Evolutionary conservation across 1,284 basidiomycete species (phyloP), one percentile per base, ranked within the genome.

Genomic region (Ceratobasidium sp.): DNA sequence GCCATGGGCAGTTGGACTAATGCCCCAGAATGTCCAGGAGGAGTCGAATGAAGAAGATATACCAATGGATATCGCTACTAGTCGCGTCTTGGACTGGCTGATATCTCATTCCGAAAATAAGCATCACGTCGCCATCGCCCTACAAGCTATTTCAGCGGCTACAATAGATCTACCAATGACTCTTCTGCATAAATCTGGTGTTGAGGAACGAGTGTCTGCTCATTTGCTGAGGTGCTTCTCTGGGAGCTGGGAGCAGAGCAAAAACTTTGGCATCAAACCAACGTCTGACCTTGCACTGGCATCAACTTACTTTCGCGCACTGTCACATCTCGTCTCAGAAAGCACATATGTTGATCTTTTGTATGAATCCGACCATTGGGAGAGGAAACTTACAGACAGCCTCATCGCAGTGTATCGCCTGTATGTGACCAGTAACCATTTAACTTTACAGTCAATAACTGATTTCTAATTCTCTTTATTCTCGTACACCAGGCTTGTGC

Each of bases 261-360:
- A n/a, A n/a, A n/a, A 53, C 22, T 11, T 53, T 9, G 11, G n/a
- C 27, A 11, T 53, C 8, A 53, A n/a, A n/a, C 11, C 50, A n/a
- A n/a, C 8, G 9, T 11, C 50, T n/a, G 27, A 27, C 50, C 50
- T 53, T 22, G 22, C 11, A n/a, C 8, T 22, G 27, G 50, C 27
- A 27, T 53, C 27, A 11, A 19, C 11, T 9, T 53, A 9, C n/a
- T 53, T 53, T 11, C 50, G 50, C n/a, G 50, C 50, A 9, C 50
- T 53, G 22, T 53, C 50, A 9, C 50, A 53, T 53, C n/a, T 53
- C 50, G n/a, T n/a, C n/a, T n/a, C n/a, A n/a, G n/a, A n/a, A n/a
- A n/a, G n/a, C n/a, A n/a, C n/a, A n/a, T n/a, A 48, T 48, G 47
- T 17, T 48, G 47, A 48, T 22, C 47, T 48, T 22, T 48, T 15